Conservation (phyloP, 1,284 basidiomycete genomes). For the Cutaneotrichosporon sp. region DNA sequence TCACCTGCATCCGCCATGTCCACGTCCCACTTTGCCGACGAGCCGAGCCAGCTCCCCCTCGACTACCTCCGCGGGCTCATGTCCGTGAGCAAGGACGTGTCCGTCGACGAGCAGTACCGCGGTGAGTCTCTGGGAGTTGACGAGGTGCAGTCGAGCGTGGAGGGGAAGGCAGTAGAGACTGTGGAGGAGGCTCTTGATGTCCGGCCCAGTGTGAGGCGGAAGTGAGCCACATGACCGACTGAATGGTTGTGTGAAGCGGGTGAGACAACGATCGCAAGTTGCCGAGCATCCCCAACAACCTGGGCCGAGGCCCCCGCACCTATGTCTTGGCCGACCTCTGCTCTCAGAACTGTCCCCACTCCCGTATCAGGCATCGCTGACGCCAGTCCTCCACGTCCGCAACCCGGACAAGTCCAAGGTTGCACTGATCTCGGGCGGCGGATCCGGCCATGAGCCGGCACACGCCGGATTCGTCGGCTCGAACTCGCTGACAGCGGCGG, state of each 20-base stretch:
- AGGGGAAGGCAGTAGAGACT: background rate
- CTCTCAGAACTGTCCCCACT: background rate
- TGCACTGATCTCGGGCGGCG: slow-evolving; percentile 82
- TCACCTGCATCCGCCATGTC: slow-evolving; percentile 10
- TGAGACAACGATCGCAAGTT: no score
- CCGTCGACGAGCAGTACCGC: slow-evolving; percentile 59
- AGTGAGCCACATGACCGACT: no score
- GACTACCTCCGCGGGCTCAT: slow-evolving; percentile 74
- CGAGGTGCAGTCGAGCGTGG: background rate
- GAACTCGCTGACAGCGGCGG: slow-evolving; percentile 79
- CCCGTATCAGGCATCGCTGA: slow-evolving; percentile 6
- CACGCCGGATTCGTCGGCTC: slow-evolving; percentile 75
- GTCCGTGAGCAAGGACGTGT: slow-evolving; percentile 65
- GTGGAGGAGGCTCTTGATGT: no score
- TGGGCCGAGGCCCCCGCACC: no score
- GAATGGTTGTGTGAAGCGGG: no score
- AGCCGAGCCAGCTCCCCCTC: slow-evolving; percentile 66
- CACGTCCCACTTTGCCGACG: slow-evolving; percentile 66
- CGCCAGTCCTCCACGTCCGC: slow-evolving; percentile 59
- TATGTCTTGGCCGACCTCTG: background rate
- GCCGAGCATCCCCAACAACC: no score
- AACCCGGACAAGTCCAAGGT: slow-evolving; percentile 67
- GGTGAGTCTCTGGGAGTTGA: slow-evolving; percentile 19
- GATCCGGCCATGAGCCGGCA: slow-evolving; percentile 87
- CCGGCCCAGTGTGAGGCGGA: no score